A percentile compares a stretch with the other conserved stretches of the same genome.
Conservation (phyloP, 306 rosid genomes). For the Elaeagnus macrophylla region DNA sequence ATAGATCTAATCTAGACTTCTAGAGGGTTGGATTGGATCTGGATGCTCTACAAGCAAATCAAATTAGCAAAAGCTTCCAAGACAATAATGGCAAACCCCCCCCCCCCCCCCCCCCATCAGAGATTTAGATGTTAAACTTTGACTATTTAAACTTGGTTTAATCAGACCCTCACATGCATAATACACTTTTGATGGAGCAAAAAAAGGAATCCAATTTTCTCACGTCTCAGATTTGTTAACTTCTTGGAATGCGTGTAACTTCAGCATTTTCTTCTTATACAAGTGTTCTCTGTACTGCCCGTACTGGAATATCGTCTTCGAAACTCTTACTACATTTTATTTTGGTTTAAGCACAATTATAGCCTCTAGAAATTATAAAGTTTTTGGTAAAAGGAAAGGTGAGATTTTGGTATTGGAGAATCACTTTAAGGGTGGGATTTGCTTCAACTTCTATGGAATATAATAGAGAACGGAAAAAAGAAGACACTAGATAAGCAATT, state of each 20-base stretch:
- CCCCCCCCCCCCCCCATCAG: too few species aligned
- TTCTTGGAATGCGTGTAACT: constrained; percentile 20
- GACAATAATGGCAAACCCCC: too few species aligned
- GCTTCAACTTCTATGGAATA: too few species aligned
- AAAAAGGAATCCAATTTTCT: background rate
- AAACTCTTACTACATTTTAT: background rate
- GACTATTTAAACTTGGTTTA: background rate
- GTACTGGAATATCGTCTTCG: constrained; percentile 4
- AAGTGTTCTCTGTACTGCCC: background rate
- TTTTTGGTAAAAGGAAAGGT: background rate
- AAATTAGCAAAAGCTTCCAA: too few species aligned
- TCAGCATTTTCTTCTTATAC: constrained; percentile 15
- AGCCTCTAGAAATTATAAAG: background rate
- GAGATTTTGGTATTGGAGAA: constrained; percentile 10
- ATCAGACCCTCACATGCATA: constrained; percentile 17
- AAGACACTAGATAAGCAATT: too few species aligned
- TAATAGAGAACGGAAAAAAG: too few species aligned
- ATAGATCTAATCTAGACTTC: too few species aligned
- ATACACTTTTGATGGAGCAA: constrained; percentile 1
- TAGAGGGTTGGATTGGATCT: too few species aligned
- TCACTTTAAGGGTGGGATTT: too few species aligned
- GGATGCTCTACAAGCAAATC: too few species aligned
- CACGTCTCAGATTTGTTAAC: background rate
- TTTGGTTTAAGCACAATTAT: background rate
- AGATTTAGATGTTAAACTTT: constrained; percentile 2